Percentiles rank a stretch among this genome's conserved stretches.
Evolutionary conservation across 306 rosid genomes (phyloP).

Genomic region (Casuarina glauca): DNA sequence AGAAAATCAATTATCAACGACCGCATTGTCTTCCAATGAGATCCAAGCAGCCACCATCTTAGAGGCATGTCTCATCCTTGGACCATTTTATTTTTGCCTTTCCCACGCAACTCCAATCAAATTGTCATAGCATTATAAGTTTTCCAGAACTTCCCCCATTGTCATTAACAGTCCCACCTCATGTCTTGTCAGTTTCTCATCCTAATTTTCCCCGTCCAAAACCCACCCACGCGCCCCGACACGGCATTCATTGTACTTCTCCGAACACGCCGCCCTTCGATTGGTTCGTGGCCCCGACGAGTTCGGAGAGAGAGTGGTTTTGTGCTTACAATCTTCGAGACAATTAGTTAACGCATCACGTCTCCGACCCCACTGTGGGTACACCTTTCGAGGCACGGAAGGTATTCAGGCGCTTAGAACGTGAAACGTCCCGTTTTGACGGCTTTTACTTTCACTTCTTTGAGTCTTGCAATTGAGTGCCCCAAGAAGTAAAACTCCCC

Average conservation of each 20-base stretch:
- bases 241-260: too few species aligned
- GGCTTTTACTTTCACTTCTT: not conserved
- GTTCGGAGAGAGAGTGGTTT: not conserved
- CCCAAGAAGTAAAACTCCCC: not conserved
- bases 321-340: not conserved
- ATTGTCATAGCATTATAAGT: not conserved
- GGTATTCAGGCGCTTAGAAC: not conserved
- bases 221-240: not conserved
- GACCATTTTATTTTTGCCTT: not conserved
- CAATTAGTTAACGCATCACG: conserved; percentile 27
- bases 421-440: conserved; percentile 7
- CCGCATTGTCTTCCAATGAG: conserved; percentile 3
- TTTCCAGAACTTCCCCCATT: conserved; percentile 12
- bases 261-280: not conserved
- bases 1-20: not conserved
- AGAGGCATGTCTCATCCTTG: not conserved
- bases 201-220: not conserved
- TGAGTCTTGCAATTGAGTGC: not conserved
- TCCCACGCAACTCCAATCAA: not conserved
- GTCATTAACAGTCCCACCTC: not conserved
- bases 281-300: not conserved
- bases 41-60: not conserved
- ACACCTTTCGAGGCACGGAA: conserved; percentile 22
- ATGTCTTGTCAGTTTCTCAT: not conserved
- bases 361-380: conserved; percentile 6